phyloP scores from a whole-genome alignment of 1,284 basidiomycete genomes.

The Peniophora sp. region DNA sequence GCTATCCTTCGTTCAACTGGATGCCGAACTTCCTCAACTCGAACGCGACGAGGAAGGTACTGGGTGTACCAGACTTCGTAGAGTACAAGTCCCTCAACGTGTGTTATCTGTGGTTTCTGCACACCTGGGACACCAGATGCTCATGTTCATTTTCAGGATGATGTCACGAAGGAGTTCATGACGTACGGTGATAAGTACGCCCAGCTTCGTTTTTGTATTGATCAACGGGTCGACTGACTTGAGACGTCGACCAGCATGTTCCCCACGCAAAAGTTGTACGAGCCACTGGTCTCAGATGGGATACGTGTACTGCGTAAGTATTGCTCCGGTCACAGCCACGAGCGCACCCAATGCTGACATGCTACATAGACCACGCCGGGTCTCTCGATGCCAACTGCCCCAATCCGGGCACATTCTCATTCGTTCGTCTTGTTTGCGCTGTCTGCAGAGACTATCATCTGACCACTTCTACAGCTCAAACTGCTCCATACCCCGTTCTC shows the following conservation, averaged over 20 bases:
- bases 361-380: conserved; percentile 21
- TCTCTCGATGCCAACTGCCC: conserved; percentile 23
- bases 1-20: conserved; percentile 17
- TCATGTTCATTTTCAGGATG: conserved; percentile 5
- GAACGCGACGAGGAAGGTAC: conserved; percentile 11
- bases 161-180: conserved; percentile 15
- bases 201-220: neutral
- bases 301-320: conserved; percentile 22
- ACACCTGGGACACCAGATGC: no score
- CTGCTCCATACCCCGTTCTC: conserved; percentile 19
- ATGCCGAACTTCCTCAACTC: conserved; percentile 15
- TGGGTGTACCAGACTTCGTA: conserved; percentile 16
- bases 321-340: neutral
- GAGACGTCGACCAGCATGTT: neutral
- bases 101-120: no score
- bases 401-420: conserved; percentile 19
- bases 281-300: conserved; percentile 18
- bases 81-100: neutral
- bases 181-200: conserved; percentile 20
- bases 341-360: neutral
- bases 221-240: no score
- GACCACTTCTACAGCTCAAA: conserved; percentile 16
- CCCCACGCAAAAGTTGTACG: conserved; percentile 16
- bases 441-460: neutral
- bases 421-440: conserved; percentile 5